Base-by-base conservation (phyloP, 1,139 yeast species). In the Suhomyces terraborum region DNA sequence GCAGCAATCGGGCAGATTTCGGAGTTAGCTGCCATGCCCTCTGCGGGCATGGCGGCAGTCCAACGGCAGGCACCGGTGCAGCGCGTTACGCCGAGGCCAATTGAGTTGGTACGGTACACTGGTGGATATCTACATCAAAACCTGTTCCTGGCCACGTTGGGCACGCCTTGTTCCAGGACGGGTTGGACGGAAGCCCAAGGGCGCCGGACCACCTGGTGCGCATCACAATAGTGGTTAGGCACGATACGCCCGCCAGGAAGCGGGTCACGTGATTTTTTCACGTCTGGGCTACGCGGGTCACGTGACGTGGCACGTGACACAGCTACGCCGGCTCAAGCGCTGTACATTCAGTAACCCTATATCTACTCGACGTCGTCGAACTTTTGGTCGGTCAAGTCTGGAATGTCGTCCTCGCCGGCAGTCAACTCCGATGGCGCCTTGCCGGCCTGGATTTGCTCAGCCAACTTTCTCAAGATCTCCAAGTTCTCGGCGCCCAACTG, bases 401-500 rank as follows among this genome's bases (percentile, higher is more conserved):
- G 98, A 61, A 93, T 88, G 62, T 83, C 88, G 56, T 80, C 88
- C 48, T 78, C 88, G 42, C 71, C 79, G 53, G 75, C 79, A 49
- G 71, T 73, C 51, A 68, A 69, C 49, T 62, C 71, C 36, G 59
- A 58, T 50, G 78, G 75, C 47, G 75, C 69, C 64, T 65, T 73
- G 51, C 77, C 75, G 51, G 80, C 79, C 75, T 86, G 91, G 69
- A 88, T 75, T 69, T 87, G 91, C 69, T 87, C 89, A 52, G 97
- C 96, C 69, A 93, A 79, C 74, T 86, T 81, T 66, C 88, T 83
- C 69, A 93, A 80, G 69, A 88, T 84, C 64, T 85, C 88, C 67
- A 89, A 82, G 73, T 94, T 88, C 73, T 93, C 98, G 57, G 96
- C 88, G 61, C 98, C 97, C 73, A 93, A 80, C 77, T 93, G 96